Evolutionary conservation across 2,329 filamentous ascomycete species (phyloP), one percentile per base, ranked within the genome.

Genomic region (Intubia oerlemansii): DNA sequence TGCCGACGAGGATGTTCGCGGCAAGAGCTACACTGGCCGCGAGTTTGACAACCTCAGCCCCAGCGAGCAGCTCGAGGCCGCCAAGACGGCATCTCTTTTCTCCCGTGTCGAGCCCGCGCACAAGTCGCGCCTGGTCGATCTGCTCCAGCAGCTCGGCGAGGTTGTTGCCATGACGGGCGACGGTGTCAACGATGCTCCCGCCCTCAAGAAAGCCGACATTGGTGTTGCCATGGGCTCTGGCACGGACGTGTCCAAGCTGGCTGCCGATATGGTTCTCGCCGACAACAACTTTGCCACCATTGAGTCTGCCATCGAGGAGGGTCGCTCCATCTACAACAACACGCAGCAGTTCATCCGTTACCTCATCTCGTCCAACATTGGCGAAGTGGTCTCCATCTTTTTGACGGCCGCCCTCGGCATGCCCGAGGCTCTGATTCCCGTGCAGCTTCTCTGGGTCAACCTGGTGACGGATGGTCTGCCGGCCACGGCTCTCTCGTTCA

Each of bases 271-370:
- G 88, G 85, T 98, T 29, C 73, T 98, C 29, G 80, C 84, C 16
- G 90, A 98, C 54, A 82, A 93, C 56, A 98, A 98, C 61, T 98
- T 98, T 51, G 88, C 88, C 36, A 98, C 88, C 4, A 98, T 98
- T 41, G 80, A 92, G 49, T 63, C 81, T 32, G 88, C 88, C 28
- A 84, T 98, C 38, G 88, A 98, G 50, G 88, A 98, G 54, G 88
- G 88, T 30, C 77, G 88, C 37, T 84, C 84, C 38, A 98, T 98
- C 54, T 98, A 93, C 66, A 95, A 88, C 72, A 98, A 98, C 62
- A 98, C 88, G 5, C 88, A 98, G 49, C 88, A 98, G 50, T 98
- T 98, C 54, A 98, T 98, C 54, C 80, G 90, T 28, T 98, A 98
- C 51, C 66, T 98, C 36, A 98, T 98, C 50, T 95, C 85, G 7